phyloP scores from a whole-genome alignment of 176 grass and related monocot genomes.

The Paspalum notatum region DNA sequence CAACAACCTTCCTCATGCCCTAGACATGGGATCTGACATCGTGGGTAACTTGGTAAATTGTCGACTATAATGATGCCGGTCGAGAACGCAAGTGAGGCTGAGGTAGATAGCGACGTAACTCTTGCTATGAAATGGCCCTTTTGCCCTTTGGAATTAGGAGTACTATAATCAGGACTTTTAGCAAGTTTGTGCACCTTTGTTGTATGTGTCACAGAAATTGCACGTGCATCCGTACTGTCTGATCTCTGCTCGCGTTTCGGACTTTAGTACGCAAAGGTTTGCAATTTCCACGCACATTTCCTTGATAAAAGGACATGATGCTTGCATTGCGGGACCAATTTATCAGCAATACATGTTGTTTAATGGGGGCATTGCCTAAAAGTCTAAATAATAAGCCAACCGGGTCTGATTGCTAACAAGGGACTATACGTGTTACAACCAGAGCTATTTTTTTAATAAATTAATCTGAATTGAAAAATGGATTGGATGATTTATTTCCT shows the following conservation, averaged over 20 bases:
- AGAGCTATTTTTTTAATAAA: neutral
- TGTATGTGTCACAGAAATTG: neutral
- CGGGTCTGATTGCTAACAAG: no score
- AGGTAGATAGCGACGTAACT: conserved; percentile 37
- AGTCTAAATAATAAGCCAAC: neutral
- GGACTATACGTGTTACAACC: no score
- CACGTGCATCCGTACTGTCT: conserved; percentile 34
- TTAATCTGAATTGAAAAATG: neutral
- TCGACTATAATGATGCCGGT: neutral
- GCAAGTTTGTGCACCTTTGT: neutral
- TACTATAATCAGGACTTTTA: neutral
- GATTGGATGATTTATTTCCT: neutral
- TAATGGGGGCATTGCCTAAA: neutral
- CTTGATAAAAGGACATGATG: conserved; percentile 1
- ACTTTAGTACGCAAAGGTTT: neutral
- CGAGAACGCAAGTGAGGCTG: neutral
- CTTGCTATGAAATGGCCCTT: neutral
- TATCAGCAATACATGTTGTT: neutral
- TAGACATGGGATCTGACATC: neutral
- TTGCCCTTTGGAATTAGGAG: conserved; percentile 20
- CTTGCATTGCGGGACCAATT: neutral
- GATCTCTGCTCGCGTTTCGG: neutral
- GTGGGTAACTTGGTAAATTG: neutral
- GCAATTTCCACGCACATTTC: neutral
- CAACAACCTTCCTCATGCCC: neutral